Evolutionary conservation across 2,329 filamentous ascomycete genomes (phyloP), one percentile per base, ranked within the genome.

Genomic region (Pseudogymnoascus sp.): DNA sequence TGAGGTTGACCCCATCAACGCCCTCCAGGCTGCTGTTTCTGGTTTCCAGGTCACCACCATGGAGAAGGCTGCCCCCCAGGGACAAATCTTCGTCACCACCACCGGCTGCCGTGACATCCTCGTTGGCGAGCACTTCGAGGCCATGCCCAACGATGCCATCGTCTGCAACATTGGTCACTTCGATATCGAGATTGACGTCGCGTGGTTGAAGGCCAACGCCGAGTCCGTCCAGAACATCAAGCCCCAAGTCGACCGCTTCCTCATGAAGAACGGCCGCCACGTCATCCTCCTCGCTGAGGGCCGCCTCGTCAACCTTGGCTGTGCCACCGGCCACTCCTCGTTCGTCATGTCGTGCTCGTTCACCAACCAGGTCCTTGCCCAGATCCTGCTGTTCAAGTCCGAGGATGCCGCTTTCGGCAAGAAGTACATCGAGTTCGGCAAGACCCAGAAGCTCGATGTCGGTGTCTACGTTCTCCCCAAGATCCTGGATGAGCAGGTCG

Each of bases 311-410:
- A 99, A 99, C 89, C 85, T 99, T 73, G 95, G 95, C 80, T 99
- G 95, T 81, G 95, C 95, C 77, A 99, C 95, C 69, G 95, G 95
- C 72, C 95, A 99, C 89, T 96, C 93, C 71, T 97, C 93, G 62
- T 99, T 99, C 80, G 95, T 99, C 84, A 97, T 99, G 95, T 97
- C 93, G 73, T 99, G 95, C 89, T 97, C 93, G 69, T 99, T 99
- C 89, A 96, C 93, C 86, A 99, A 99, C 89, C 95, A 99, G 86
- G 95, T 97, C 74, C 91, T 99, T 78, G 95, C 95, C 71, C 95
- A 99, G 85, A 97, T 99, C 82, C 89, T 96, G 84, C 84, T 99
- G 75, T 99, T 81, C 90, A 97, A 97, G 89, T 88, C 87, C 74
- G 84, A 88, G 73, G 93, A 97, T 77, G 85, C 85, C 76, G 88